A percentile compares a stretch with the other conserved stretches of the same genome.
Evolutionary conservation across 2,329 filamentous ascomycete genomes (phyloP).

Genomic region (Eutypella sp.): DNA sequence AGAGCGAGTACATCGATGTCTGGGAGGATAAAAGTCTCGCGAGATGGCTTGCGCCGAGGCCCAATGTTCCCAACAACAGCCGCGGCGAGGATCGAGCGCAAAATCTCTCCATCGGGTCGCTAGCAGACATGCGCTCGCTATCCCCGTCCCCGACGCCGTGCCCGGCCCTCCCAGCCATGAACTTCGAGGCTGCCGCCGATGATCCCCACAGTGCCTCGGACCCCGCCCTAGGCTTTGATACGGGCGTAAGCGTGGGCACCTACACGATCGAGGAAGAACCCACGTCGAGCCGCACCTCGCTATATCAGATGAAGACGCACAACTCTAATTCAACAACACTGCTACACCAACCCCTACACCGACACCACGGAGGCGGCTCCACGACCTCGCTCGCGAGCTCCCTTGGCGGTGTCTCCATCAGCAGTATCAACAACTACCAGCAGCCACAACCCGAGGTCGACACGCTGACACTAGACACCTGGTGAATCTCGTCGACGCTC

Average conservation of each 20-base stretch:
- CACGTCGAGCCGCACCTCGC: not conserved
- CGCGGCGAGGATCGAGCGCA: not conserved
- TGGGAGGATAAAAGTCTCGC: slow-evolving; percentile 23
- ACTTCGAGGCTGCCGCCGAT: not conserved
- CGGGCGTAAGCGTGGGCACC: not conserved
- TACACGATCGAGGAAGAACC: not conserved
- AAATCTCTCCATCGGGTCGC: not conserved
- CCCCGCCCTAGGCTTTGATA: not conserved
- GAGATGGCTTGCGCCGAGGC: slow-evolving; percentile 11
- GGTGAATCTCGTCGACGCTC: not conserved
- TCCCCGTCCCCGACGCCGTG: not conserved
- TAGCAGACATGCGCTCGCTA: not conserved
- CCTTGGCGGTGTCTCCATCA: not conserved
- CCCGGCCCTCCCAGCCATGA: not conserved
- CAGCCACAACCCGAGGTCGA: not conserved
- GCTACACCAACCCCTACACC: not conserved
- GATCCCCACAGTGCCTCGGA: not conserved
- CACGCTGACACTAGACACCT: not conserved
- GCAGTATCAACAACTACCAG: not conserved
- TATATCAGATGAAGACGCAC: not conserved
- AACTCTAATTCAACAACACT: not conserved
- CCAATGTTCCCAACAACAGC: not conserved
- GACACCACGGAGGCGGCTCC: not conserved
- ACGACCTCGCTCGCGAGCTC: not conserved
- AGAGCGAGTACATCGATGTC: slow-evolving; percentile 20